Percentiles rank a stretch among this genome's conserved stretches.
These are phyloP conservation scores for Geosmithia morbida DNA, from an alignment of 2,329 filamentous ascomycete species.

Conservation along the genomic window DNA sequence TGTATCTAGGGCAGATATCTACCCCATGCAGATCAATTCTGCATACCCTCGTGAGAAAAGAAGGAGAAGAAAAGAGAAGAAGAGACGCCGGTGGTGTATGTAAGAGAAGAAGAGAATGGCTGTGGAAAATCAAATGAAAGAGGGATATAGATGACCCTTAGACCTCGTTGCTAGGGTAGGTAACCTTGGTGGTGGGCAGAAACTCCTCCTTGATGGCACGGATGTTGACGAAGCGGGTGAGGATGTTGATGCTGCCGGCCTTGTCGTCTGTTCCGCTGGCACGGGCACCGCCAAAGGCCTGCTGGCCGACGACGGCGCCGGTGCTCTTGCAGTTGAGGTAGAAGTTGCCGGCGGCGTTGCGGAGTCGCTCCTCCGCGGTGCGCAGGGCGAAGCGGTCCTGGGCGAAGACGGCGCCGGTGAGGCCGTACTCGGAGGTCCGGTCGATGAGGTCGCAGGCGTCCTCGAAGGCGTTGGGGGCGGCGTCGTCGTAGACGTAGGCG, in stretches of 20 bases:
- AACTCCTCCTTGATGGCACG: conserved; percentile 68
- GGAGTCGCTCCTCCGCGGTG: conserved; percentile 54
- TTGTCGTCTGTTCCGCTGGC: conserved; percentile 63
- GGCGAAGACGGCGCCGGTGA: conserved; percentile 67
- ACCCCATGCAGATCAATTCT: too few relatives aligned
- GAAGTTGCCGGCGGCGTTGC: conserved; percentile 68
- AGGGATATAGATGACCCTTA: conserved; percentile 12
- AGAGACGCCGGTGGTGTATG: background rate
- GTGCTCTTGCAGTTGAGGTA: conserved; percentile 79
- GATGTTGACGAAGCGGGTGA: conserved; percentile 52
- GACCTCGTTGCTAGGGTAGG: conserved; percentile 58
- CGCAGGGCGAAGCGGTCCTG: conserved; percentile 50
- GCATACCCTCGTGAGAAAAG: too few relatives aligned
- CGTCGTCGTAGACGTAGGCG: conserved; percentile 66
- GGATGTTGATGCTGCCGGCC: conserved; percentile 49
- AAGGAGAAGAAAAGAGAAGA: too few relatives aligned
- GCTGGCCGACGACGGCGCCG: conserved; percentile 58
- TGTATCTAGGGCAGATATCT: too few relatives aligned
- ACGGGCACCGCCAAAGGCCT: conserved; percentile 55
- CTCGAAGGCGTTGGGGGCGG: conserved; percentile 38
- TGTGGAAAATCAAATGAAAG: background rate
- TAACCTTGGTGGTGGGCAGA: conserved; percentile 42
- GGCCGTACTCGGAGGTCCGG: conserved; percentile 58
- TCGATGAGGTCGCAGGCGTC: conserved; percentile 51
- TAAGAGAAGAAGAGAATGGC: background rate